Evolutionary conservation across 306 rosid species (phyloP), one percentile per base, ranked within the genome.

Genomic region (Sphenostylis stenocarpa): DNA sequence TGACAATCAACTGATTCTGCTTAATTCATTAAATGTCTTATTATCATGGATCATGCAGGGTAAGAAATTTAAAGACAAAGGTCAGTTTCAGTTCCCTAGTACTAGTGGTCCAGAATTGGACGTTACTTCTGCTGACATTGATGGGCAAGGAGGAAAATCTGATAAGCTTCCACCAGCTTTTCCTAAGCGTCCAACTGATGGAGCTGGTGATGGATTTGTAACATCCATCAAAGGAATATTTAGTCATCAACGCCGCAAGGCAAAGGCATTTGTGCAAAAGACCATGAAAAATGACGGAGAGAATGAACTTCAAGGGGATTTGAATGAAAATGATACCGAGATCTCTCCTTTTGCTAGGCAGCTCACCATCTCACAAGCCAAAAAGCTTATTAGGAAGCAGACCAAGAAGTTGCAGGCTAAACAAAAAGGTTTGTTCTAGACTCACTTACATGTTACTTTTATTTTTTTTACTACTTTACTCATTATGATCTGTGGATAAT

Each of bases 121-220:
- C 72, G 78, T 80, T 63, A 75, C 70, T 87, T 60, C 82, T 29
- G 86, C 87, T 72, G 99, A 96, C 72, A 86, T 71, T 56, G 99
- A 96, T 82, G 84, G 88, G 67, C 86, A 80, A 82, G 85, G 80
- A n/a, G 92, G 87, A 66, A 90, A 88, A 70, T 80, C 91, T 62
- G 94, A 89, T 62, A 93, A 84, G 77, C 16, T 82, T 72, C 93
- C 94, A 10, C 75, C 89, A 45, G 43, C 91, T 76, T 91, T 88
- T 87, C 87, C 86, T 60, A 94, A 88, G 91, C 98, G 97, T 68
- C 94, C 96, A 57, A 80, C 24, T 78, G 99, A 93, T 44, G 98
- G 97, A 84, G 99, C 98, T 13, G 99, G 98, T 67, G 98, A 96
- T 77, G 94, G 97, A 58, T 96, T 96, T 88, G 99, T 96, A 72